Base-by-base conservation (phyloP, 1,139 yeast genomes). In the Pichia sp. region DNA sequence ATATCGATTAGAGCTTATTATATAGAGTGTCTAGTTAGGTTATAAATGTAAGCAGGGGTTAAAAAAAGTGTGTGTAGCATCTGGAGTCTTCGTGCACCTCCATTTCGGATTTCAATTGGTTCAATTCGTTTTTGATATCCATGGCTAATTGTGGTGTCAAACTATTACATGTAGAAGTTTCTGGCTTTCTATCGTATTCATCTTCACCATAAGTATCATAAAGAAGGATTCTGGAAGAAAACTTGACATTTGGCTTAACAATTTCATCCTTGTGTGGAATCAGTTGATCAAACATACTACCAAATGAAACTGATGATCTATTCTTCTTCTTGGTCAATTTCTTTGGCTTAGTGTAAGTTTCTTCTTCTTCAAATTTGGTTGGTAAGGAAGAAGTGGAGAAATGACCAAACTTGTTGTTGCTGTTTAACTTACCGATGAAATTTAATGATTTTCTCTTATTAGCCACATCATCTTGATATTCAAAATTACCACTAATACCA, bases 131-230 rank as follows among this genome's bases (percentile, higher is more conserved):
- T 68, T 83, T 85, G 60, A 93, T 89, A 67, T 82, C 83, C 66
- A 87, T 93, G 0, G 97, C 98, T 63, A 91, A 71, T 46, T 77
- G 72, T 5, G 98, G 97, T 1, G 96, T 91, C 66, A 91, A 73
- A 62, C 85, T 90, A 67, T 91, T 90, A 70, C 98, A 91, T 1
- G 98, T 90, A 5, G 96, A 96, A 38, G 85, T 75, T 55, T 90
- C 98, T 0, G 98, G 97, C 55, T 85, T 90, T 59, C 99, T 81
- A 65, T 93, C 98, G 64, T 93, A 93, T 57, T 88, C 96, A 17
- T 79, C 82, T 40, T 85, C 83, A 52, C 85, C 79, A 65, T 86
- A 90, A 0, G 97, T 93, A 54, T 90, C 96, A 66, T 84, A 93
- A 42, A 93, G 76, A 12, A 89, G 79, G 54, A 93, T 88, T 58